phyloP scores from a whole-genome alignment of 2,329 filamentous ascomycete genomes.

The Chrysoporthe austroafricana region DNA sequence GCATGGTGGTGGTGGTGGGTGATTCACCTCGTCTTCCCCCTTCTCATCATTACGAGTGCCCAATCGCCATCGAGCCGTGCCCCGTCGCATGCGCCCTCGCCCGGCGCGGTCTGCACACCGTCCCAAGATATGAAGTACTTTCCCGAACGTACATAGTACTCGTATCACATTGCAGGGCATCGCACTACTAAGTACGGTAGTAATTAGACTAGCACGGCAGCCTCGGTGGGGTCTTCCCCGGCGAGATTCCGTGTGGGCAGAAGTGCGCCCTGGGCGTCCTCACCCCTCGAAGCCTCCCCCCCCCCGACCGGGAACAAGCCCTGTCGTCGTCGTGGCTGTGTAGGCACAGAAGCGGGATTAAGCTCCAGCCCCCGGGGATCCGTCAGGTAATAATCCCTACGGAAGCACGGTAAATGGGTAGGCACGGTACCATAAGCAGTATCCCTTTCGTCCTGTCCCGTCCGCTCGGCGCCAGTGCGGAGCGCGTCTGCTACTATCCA shows the following conservation, averaged over 20 bases:
- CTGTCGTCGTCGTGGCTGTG: background rate
- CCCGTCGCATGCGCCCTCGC: background rate
- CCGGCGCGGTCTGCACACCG: background rate
- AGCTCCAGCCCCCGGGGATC: background rate
- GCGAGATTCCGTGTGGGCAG: constrained; percentile 9
- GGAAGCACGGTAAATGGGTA: too few relatives aligned
- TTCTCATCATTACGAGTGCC: background rate
- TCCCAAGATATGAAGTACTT: background rate
- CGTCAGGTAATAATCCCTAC: background rate
- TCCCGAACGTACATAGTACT: background rate
- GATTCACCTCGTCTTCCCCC: background rate
- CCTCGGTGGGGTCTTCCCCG: background rate
- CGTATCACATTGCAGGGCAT: background rate
- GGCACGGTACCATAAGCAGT: too few relatives aligned
- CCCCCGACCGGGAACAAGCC: background rate
- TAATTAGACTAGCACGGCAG: background rate
- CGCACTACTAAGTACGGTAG: background rate
- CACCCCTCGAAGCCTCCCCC: background rate
- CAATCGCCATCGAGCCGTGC: background rate
- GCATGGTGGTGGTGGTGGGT: background rate
- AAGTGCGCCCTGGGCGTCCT: background rate
- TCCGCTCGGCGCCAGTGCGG: too few relatives aligned
- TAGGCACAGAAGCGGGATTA: background rate
- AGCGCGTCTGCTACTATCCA: too few relatives aligned
- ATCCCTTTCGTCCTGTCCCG: too few relatives aligned